Conservation (phyloP, 345 rosid species). For the Iberis pinnata region DNA sequence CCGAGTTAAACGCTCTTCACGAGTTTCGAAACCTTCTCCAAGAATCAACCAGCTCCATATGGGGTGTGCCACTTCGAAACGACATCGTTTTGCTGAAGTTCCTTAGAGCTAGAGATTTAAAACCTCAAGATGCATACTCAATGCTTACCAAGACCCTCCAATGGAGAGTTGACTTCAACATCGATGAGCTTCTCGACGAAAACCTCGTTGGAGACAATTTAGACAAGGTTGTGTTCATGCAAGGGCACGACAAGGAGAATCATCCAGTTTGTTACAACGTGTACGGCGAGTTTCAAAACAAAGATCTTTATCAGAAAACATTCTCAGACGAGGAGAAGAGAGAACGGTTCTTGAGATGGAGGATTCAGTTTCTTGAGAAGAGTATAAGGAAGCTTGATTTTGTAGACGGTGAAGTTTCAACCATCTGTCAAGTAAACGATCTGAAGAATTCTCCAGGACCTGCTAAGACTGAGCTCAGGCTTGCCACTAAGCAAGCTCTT, state of each 20-base stretch:
- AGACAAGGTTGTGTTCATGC: slow-evolving; percentile 33
- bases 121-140: slow-evolving; percentile 54
- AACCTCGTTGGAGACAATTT: slow-evolving; percentile 27
- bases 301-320: slow-evolving; percentile 29
- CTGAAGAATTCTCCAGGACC: slow-evolving; percentile 37
- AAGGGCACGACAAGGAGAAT: slow-evolving; percentile 27
- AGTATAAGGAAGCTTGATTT: slow-evolving; percentile 34
- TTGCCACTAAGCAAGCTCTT: slow-evolving; percentile 36
- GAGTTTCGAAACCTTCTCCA: slow-evolving; percentile 40
- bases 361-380: slow-evolving; percentile 38
- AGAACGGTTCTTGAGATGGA: slow-evolving; percentile 35
- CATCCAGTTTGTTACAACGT: slow-evolving; percentile 37
- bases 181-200: slow-evolving; percentile 35
- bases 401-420: slow-evolving; percentile 24
- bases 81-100: slow-evolving; percentile 71
- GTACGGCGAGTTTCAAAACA: slow-evolving; percentile 36
- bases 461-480: slow-evolving; percentile 30
- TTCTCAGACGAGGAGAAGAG: slow-evolving; percentile 34
- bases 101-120: slow-evolving; percentile 80
- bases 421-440: slow-evolving; percentile 35
- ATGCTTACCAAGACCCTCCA: slow-evolving; percentile 67
- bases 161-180: slow-evolving; percentile 67
- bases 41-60: slow-evolving; percentile 40
- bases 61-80: slow-evolving; percentile 69
- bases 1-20: slow-evolving; percentile 38